Evolutionary conservation across 1,139 yeast species (phyloP).

Genomic region (Suhomyces anneliseae): DNA sequence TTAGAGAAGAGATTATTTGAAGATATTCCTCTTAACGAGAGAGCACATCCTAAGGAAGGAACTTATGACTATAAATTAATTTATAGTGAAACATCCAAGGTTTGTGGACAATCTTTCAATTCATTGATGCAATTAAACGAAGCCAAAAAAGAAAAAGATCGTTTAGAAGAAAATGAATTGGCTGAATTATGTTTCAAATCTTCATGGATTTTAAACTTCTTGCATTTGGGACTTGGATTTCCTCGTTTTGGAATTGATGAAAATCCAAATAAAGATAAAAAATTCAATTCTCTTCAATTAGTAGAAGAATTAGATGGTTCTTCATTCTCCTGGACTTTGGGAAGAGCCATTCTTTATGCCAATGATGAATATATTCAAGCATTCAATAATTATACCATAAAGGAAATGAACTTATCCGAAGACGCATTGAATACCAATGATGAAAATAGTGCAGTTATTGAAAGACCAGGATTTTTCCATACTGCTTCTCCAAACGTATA

Average conservation of each 20-base stretch:
- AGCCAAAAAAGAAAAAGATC: slow-evolving; percentile 25
- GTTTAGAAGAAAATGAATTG: slow-evolving; percentile 27
- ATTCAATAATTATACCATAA: slow-evolving; percentile 28
- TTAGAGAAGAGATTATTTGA: neutral
- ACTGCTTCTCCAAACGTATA: slow-evolving; percentile 50
- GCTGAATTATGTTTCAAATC: slow-evolving; percentile 34
- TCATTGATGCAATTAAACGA: slow-evolving; percentile 43
- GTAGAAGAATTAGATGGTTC: slow-evolving; percentile 64
- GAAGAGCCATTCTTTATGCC: slow-evolving; percentile 70
- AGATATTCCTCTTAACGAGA: neutral
- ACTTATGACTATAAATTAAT: slow-evolving; percentile 41
- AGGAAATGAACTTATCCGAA: neutral
- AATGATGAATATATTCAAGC: slow-evolving; percentile 47
- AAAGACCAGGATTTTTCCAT: slow-evolving; percentile 45
- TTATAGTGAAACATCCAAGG: slow-evolving; percentile 42
- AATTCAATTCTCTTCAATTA: slow-evolving; percentile 54
- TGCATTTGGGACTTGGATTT: slow-evolving; percentile 73
- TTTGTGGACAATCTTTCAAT: slow-evolving; percentile 44
- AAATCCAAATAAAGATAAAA: slow-evolving; percentile 21
- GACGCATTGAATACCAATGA: neutral
- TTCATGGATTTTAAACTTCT: slow-evolving; percentile 68
- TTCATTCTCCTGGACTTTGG: slow-evolving; percentile 81
- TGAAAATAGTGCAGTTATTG: neutral
- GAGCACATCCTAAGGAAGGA: neutral
- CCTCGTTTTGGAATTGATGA: slow-evolving; percentile 56